Evolutionary conservation across 805 yeast genomes (phyloP), one percentile per base, ranked within the genome.

Genomic region (Teunomyces stri): DNA sequence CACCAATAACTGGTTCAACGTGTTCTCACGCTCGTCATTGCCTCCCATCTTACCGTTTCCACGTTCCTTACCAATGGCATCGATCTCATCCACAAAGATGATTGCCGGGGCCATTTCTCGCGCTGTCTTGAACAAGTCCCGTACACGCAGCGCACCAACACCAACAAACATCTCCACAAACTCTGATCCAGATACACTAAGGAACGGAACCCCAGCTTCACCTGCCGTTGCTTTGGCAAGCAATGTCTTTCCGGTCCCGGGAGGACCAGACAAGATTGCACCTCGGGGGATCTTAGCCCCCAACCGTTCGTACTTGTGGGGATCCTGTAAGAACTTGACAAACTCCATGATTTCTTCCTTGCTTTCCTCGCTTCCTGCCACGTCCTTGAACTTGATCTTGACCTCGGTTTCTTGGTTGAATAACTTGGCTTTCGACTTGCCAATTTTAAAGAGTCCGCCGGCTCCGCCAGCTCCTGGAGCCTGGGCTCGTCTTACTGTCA

Each of bases 91-190:
- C 44, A 90, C 89, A 63, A 90, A 90, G 45, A 90, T 84, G 58
- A 90, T 90, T 2, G 95, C 78, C 5, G 97, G 97, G 0, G 96
- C 94, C 74, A 82, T 85, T 52, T 86, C 87, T 60, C 96, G 79
- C 13, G 97, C 97, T 40, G 88, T 87, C 62, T 86, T 85, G 72
- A 90, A 90, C 60, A 90, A 75, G 62, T 91, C 97, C 65, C 97
- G 87, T 36, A 90, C 97, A 66, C 97, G 79, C 3, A 92, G 84
- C 3, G 97, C 96, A 71, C 97, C 97, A 21, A 90, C 96, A 70
- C 97, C 97, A 16, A 88, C 95, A 74, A 88, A 90, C 96, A 90
- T 90, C 66, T 90, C 96, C n/a, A 89, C 95, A 56, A 90, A 90
- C 64, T 90, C 97, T 11, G 96, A 89, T 58, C 96, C 97, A 1